A percentile compares a stretch with the other conserved stretches of the same genome.
Conservation (phyloP, 768 basidiomycete genomes). For the Boletellus ananas region DNA sequence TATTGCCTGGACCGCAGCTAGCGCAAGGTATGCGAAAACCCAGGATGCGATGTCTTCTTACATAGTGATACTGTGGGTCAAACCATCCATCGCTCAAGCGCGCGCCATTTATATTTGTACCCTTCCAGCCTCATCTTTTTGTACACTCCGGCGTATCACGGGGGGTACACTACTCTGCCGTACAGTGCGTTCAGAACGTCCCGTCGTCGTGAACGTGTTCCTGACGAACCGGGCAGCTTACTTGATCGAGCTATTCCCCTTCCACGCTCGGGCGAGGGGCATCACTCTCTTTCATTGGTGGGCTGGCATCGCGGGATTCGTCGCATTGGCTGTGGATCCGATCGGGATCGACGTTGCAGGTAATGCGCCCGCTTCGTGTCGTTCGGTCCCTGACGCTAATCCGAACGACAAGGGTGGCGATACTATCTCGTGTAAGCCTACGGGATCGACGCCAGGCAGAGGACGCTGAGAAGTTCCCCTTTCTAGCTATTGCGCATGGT, state of each 20-base stretch:
- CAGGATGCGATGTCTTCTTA: constrained; percentile 1
- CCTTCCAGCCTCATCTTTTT: constrained; percentile 8
- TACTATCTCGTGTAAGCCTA: constrained; percentile 14
- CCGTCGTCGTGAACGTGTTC: no score
- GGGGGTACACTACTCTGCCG: constrained; percentile 1
- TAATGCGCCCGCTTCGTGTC: neutral
- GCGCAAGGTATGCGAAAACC: constrained; percentile 9
- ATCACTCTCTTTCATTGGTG: constrained; percentile 60
- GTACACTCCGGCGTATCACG: constrained; percentile 3
- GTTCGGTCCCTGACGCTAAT: neutral
- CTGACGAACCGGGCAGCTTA: constrained; percentile 37
- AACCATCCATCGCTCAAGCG: neutral
- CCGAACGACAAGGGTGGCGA: constrained; percentile 7
- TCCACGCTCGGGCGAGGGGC: constrained; percentile 55
- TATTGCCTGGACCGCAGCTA: constrained; percentile 15
- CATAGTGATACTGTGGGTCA: constrained; percentile 9
- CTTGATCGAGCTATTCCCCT: constrained; percentile 64
- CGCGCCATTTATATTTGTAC: neutral
- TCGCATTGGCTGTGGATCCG: constrained; percentile 2
- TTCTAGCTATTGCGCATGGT: constrained; percentile 16
- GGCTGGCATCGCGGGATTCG: constrained; percentile 34
- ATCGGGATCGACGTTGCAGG: constrained; percentile 1
- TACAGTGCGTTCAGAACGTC: constrained; percentile 1
- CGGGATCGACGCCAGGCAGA: no score
- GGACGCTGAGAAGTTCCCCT: no score